Evolutionary conservation across 495 filamentous ascomycete genomes (phyloP), one percentile per base, ranked within the genome.

Genomic region (Margaritispora aquatica): DNA sequence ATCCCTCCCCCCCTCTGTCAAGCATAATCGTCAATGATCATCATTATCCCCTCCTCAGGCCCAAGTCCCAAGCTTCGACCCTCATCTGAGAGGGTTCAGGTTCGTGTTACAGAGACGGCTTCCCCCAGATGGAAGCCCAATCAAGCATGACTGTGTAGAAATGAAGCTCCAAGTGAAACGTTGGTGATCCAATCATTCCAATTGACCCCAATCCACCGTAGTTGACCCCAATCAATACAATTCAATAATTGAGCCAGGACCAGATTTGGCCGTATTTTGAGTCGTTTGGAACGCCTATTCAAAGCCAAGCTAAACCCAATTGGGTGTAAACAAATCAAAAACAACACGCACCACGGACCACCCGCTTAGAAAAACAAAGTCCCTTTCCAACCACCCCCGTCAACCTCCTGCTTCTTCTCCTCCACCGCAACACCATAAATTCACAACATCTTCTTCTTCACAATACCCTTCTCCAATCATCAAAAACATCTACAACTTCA

Each of bases 381-480:
- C 38, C 38, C 38, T 44, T n/a, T 3, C 38, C 38, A 8, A 8
- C 38, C 15, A 8, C 38, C 38, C 38, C 19, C 38, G 38, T 17
- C 38, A 44, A 44, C 38, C 38, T 15, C 38, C 38, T 2, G 15
- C 38, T n/a, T 3, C 17, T n/a, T n/a, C 38, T n/a, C 38, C 17
- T n/a, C 38, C 38, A 10, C 38, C 15, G 11, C 38, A 9, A 7
- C 4, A 44, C 22, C 50, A 26, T 19, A 52, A 52, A 29, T 4
- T 29, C 27, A 2, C 50, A 23, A n/a, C n/a, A n/a, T 17, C 24
- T 29, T 29, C 50, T 29, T 52, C 50, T 29, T 19, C 50, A 19
- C 50, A 51, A 1, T 23, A 23, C 27, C 50, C 27, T 52, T 52
- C 24, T 44, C 50, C 50, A 52, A 52, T 52, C 50, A 52, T 19